These are phyloP conservation scores for Cercospora zeina DNA, from an alignment of 2,329 filamentous ascomycete species.

Conservation along the genomic window DNA sequence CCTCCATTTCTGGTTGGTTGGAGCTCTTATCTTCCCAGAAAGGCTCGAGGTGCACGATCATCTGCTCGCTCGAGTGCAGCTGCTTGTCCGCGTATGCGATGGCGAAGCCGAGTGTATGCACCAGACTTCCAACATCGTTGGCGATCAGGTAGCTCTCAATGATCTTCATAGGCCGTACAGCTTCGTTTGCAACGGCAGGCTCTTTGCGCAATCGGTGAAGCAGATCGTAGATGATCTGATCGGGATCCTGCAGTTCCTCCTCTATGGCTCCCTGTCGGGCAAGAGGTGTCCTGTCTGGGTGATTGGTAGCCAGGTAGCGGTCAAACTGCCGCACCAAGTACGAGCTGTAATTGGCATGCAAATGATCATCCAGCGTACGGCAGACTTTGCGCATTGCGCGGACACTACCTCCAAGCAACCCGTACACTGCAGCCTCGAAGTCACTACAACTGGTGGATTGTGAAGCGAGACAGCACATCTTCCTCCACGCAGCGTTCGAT, in stretches of 20 bases:
- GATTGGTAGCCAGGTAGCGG: conserved; percentile 61
- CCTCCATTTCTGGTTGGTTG: conserved; percentile 34
- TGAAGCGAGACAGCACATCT: conserved; percentile 73
- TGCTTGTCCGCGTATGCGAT: conserved; percentile 44
- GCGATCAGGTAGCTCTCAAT: conserved; percentile 75
- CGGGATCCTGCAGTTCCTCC: conserved; percentile 61
- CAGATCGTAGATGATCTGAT: conserved; percentile 48
- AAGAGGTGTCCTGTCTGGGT: conserved; percentile 56
- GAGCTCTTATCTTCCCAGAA: conserved; percentile 23
- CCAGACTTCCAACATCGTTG: conserved; percentile 52
- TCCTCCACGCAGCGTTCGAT: conserved; percentile 58
- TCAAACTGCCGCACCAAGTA: conserved; percentile 78
- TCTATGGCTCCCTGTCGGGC: conserved; percentile 63
- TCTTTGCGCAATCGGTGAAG: conserved; percentile 61
- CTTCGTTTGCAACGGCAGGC: conserved; percentile 58
- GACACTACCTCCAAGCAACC: conserved; percentile 82
- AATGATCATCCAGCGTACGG: conserved; percentile 77
- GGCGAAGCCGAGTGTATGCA: conserved; percentile 47
- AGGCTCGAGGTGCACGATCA: conserved; percentile 31
- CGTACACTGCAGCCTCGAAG: conserved; percentile 88
- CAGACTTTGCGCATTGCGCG: conserved; percentile 74
- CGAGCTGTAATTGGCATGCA: conserved; percentile 88
- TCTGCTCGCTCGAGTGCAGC: conserved; percentile 28
- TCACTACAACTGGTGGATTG: conserved; percentile 66
- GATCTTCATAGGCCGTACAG: conserved; percentile 67